Conservation (phyloP, 2,329 filamentous ascomycete species). For the Cytospora piceicola region DNA sequence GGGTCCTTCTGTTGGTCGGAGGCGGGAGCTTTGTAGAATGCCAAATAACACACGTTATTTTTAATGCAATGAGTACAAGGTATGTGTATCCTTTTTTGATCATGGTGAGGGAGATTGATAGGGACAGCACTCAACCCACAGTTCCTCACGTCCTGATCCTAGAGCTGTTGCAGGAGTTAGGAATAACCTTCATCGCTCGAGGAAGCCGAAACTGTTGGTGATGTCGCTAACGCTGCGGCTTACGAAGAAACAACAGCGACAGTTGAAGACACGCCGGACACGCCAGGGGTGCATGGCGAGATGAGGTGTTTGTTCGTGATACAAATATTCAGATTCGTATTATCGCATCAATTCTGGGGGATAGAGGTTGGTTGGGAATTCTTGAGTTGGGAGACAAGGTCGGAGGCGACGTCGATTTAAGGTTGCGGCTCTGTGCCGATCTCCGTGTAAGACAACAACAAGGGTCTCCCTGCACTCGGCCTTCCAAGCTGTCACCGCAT, state of each 20-base stretch:
- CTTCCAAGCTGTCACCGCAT: neutral
- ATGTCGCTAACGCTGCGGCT: conserved; percentile 3
- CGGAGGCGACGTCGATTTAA: neutral
- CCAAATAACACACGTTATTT: too few species aligned
- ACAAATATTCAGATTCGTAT: neutral
- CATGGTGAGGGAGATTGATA: conserved; percentile 11
- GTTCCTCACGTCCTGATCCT: conserved; percentile 28
- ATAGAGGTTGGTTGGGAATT: neutral
- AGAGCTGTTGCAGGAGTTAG: conserved; percentile 27
- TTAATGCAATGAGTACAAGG: too few species aligned
- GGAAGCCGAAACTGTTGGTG: neutral
- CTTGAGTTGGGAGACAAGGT: neutral
- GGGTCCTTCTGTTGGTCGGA: conserved; percentile 20
- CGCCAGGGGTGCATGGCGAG: neutral
- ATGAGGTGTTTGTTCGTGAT: neutral
- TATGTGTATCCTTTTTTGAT: too few species aligned
- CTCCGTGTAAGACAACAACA: neutral
- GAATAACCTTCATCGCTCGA: conserved; percentile 14
- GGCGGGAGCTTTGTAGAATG: too few species aligned
- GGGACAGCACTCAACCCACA: conserved; percentile 26
- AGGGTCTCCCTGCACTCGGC: neutral
- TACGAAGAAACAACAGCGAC: conserved; percentile 13
- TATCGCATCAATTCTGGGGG: neutral
- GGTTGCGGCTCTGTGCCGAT: neutral
- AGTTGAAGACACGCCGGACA: neutral